phyloP scores from a whole-genome alignment of 2,329 filamentous ascomycete genomes.

The Alternaria sp. region DNA sequence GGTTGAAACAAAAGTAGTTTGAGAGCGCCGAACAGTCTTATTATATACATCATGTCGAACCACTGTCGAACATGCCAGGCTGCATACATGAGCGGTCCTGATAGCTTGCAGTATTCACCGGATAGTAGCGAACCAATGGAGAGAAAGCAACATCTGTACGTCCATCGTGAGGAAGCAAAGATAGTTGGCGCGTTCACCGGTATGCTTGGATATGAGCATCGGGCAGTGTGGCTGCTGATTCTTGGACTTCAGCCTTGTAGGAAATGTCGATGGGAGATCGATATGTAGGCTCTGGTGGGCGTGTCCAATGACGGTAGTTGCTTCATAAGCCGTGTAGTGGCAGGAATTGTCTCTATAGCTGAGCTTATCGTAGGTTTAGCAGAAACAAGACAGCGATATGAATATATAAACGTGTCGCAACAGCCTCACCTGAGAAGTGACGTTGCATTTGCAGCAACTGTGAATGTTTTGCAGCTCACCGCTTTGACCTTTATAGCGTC shows the following conservation, averaged over 20 bases:
- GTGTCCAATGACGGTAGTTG: background rate
- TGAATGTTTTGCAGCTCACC: background rate
- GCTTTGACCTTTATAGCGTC: background rate
- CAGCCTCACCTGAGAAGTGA: background rate
- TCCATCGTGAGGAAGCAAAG: background rate
- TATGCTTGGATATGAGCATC: background rate
- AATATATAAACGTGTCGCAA: background rate
- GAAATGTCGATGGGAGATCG: background rate
- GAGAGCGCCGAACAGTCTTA: background rate
- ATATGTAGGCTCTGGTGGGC: background rate
- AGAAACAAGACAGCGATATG: background rate
- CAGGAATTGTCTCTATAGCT: no score
- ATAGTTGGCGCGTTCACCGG: background rate
- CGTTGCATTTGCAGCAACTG: background rate
- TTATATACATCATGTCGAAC: conserved; percentile 8
- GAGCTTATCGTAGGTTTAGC: background rate
- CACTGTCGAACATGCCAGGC: conserved; percentile 18
- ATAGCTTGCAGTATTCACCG: conserved; percentile 28
- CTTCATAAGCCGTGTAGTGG: background rate
- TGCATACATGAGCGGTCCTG: conserved; percentile 23
- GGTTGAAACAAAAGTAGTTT: background rate
- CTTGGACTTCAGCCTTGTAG: background rate
- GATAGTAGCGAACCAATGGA: conserved; percentile 14
- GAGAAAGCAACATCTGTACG: background rate
- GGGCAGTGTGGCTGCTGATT: conserved; percentile 4